Evolutionary conservation across 2,329 filamentous ascomycete genomes (phyloP), one percentile per base, ranked within the genome.

Genomic region (Aspergillus unguis): DNA sequence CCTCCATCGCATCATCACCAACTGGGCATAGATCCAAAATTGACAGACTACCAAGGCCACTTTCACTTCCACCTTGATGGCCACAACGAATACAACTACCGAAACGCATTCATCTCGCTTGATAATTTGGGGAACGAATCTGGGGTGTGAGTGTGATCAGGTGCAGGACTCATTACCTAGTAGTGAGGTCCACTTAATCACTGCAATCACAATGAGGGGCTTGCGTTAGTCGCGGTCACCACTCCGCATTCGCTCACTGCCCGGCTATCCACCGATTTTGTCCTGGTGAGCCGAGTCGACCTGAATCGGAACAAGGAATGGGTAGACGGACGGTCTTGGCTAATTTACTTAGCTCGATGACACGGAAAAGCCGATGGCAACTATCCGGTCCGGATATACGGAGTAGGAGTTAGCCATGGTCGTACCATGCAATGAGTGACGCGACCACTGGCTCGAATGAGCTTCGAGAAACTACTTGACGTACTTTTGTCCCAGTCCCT

Each of bases 71-170:
- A 44, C 10, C 35, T 17, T 17, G 17, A 53, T 17, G 17, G n/a
- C 8, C 27, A 36, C 8, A 23, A 25, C 7, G 27, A 36, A 26
- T 48, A 43, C 45, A 47, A 48, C 5, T 48, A 52, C 41, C 45
- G 50, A 9, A 47, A 57, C 26, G 56, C 58, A 4, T 60, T 60
- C 52, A 54, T 60, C n/a, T 52, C 41, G 3, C 44, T 53, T 2
- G 57, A 55, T 3, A 49, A 49, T 25, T 8, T 36, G n/a, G 41
- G 47, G 9, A 28, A n/a, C 7, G 31, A 27, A 42, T 28, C 37
- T 36, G 47, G 38, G 6, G 47, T 31, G 31, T 43, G 45, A 48
- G 6, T 41, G 37, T 5, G 9, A 38, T 38, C n/a, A 23, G 25
- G n/a, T 23, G 25, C 36, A n/a, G 36, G 28, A 17, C 17, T 17